A percentile compares a stretch with the other conserved stretches of the same genome.
These are phyloP conservation scores for Gynandropsis gynandra DNA, from an alignment of 345 rosid genomes.

Conservation along the genomic window DNA sequence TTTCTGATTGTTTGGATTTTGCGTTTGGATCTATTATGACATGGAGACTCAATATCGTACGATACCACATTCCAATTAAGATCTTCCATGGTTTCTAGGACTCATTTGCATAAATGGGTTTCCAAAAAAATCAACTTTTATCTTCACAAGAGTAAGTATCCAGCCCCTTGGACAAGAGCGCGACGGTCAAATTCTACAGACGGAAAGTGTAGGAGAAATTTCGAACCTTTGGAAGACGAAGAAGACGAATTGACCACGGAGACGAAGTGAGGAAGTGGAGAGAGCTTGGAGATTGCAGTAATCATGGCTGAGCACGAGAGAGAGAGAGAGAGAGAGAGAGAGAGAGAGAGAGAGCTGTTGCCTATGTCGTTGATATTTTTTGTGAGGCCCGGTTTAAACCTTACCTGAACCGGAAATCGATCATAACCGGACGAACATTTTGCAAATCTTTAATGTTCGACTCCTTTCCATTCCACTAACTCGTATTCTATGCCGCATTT, in stretches of 20 bases:
- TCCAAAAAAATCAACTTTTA: background rate
- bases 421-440: background rate
- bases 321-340: background rate
- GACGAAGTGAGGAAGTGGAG: slow-evolving; percentile 23
- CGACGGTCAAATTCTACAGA: background rate
- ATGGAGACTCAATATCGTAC: background rate
- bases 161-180: background rate
- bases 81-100: background rate
- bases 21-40: background rate
- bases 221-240: slow-evolving; percentile 40
- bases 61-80: background rate
- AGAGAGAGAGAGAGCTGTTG: background rate
- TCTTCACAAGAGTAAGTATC: slow-evolving; percentile 12
- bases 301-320: slow-evolving; percentile 27
- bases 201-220: slow-evolving; percentile 3
- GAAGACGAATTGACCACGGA: slow-evolving; percentile 32
- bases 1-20: background rate
- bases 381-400: slow-evolving; percentile 3
- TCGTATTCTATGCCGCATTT: too few relatives aligned
- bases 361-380: slow-evolving; percentile 12
- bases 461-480: too few relatives aligned
- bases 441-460: too few relatives aligned
- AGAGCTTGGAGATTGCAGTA: slow-evolving; percentile 34
- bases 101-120: slow-evolving; percentile 5
- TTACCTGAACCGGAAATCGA: slow-evolving; percentile 4